Conservation (phyloP, 2,329 filamentous ascomycete species). For the Monilinia vaccinii-corymbosi region DNA sequence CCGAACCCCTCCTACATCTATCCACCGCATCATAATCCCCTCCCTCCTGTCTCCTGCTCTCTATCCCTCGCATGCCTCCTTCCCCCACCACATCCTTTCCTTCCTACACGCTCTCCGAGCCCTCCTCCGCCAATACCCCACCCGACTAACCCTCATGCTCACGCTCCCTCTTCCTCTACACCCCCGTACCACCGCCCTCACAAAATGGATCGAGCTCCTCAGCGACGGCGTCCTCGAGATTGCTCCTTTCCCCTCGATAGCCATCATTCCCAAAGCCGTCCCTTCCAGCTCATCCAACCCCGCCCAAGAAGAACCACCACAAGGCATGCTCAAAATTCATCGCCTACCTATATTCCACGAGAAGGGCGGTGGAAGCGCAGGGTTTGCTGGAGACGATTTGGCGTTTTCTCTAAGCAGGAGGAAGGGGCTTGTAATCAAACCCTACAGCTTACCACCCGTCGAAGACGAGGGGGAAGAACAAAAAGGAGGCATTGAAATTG, state of each 20-base stretch:
- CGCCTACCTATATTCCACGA: slow-evolving; percentile 79
- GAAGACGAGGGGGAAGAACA: slow-evolving; percentile 46
- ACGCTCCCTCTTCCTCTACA: slow-evolving; percentile 75
- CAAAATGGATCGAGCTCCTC: slow-evolving; percentile 78
- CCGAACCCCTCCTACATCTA: slow-evolving; percentile 44
- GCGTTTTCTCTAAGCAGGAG: slow-evolving; percentile 80
- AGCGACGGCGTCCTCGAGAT: slow-evolving; percentile 83
- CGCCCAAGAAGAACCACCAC: slow-evolving; percentile 62
- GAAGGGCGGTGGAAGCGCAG: slow-evolving; percentile 69
- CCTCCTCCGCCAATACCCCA: slow-evolving; percentile 59
- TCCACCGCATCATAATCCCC: slow-evolving; percentile 81
- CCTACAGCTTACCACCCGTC: slow-evolving; percentile 80
- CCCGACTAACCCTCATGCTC: slow-evolving; percentile 60
- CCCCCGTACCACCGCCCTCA: slow-evolving; percentile 64
- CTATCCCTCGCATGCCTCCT: slow-evolving; percentile 60
- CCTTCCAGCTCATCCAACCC: slow-evolving; percentile 44
- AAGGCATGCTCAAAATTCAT: slow-evolving; percentile 79
- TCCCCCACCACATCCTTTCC: slow-evolving; percentile 64
- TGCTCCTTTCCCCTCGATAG: slow-evolving; percentile 56
- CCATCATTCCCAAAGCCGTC: slow-evolving; percentile 33
- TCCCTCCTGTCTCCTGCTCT: slow-evolving; percentile 77
- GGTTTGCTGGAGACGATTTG: slow-evolving; percentile 69
- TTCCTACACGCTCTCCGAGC: slow-evolving; percentile 74
- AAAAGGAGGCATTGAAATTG: slow-evolving; percentile 22
- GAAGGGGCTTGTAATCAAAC: slow-evolving; percentile 73